Percentiles rank a stretch among this genome's conserved stretches.
phyloP scores from a whole-genome alignment of 2,329 filamentous ascomycete species.

The Alternaria infectoria region DNA sequence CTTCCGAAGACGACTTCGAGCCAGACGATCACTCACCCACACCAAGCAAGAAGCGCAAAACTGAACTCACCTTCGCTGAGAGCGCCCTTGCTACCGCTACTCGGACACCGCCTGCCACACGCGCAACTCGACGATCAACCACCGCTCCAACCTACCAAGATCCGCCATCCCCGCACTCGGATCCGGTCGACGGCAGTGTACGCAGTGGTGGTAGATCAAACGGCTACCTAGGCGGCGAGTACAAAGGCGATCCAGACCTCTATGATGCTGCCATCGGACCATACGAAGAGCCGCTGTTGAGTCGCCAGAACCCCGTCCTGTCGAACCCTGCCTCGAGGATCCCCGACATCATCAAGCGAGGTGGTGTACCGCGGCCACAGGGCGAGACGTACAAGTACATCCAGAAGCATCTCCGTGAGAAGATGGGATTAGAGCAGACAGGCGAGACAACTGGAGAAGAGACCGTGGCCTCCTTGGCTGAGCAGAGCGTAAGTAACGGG shows the following conservation, averaged over 20 bases:
- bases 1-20: conserved; percentile 15
- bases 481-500: background rate
- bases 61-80: conserved; percentile 11
- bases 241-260: background rate
- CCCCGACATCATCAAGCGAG: conserved; percentile 9
- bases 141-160: background rate
- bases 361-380: conserved; percentile 3
- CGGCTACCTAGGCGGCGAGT: background rate
- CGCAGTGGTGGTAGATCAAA: background rate
- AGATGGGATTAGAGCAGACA: background rate
- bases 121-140: background rate
- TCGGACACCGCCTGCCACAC: background rate
- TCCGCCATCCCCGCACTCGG: background rate
- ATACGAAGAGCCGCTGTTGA: conserved; percentile 23
- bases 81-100: conserved; percentile 7
- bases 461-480: background rate
- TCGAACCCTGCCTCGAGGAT: conserved; percentile 14
- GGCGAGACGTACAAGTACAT: conserved; percentile 4
- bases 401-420: background rate
- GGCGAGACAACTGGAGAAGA: background rate
- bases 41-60: conserved; percentile 14
- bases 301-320: conserved; percentile 12
- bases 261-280: background rate
- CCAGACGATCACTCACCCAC: conserved; percentile 12
- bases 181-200: background rate